These are phyloP conservation scores for Corylus americana DNA, from an alignment of 306 rosid species.

Conservation along the genomic window DNA sequence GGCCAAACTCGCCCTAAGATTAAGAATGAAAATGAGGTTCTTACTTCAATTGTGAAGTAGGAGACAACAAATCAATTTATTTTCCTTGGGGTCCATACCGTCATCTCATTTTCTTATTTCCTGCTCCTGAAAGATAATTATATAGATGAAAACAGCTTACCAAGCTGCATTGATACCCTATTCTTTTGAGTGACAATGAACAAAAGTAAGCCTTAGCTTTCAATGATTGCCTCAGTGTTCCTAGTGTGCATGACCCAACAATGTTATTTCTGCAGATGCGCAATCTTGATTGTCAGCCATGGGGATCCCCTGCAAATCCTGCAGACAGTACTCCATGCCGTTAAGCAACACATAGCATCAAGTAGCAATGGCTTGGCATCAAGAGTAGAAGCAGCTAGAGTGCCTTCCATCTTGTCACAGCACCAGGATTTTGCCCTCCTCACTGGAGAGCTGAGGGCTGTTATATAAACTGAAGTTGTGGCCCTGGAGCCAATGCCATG, in stretches of 20 bases:
- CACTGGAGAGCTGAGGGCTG: slow-evolving; percentile 73
- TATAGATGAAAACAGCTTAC: not conserved
- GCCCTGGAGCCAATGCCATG: not conserved
- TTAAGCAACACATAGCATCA: slow-evolving; percentile 43
- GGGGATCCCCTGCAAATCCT: slow-evolving; percentile 87
- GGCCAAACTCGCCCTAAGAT: too few relatives aligned
- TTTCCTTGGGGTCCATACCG: not conserved
- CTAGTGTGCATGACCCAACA: not conserved
- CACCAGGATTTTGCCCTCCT: slow-evolving; percentile 67
- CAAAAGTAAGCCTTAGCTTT: slow-evolving; percentile 3
- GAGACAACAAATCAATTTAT: not conserved
- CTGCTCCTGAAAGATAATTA: not conserved
- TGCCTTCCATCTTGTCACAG: slow-evolving; percentile 54
- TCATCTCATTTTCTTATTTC: not conserved
- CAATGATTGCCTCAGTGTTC: not conserved
- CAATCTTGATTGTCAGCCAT: slow-evolving; percentile 81
- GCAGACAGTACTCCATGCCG: slow-evolving; percentile 62
- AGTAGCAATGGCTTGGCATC: slow-evolving; percentile 39
- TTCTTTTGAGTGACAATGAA: not conserved
- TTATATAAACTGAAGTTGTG: slow-evolving; percentile 31
- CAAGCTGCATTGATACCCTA: not conserved
- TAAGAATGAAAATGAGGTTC: not conserved
- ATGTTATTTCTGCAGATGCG: slow-evolving; percentile 46
- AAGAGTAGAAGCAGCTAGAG: slow-evolving; percentile 50
- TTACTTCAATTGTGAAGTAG: not conserved